Evolutionary conservation across 164 flowering plant species (phyloP).

Genomic region (Piper longum): DNA sequence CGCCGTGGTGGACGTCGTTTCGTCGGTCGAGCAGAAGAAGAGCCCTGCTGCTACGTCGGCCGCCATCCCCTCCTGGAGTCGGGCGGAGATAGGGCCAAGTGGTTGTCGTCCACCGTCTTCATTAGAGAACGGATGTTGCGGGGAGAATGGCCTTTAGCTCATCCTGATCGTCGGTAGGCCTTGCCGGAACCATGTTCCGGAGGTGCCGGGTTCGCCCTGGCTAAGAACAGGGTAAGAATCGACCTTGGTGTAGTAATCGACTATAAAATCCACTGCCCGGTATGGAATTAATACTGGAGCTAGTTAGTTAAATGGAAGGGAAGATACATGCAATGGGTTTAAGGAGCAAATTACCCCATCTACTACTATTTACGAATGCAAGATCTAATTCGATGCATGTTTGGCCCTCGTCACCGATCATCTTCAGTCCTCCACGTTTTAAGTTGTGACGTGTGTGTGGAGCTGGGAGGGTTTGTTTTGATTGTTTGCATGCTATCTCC

Average conservation of each 20-base stretch:
- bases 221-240: conserved; percentile 72
- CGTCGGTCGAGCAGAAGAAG: conserved; percentile 36
- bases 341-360: too few relatives aligned
- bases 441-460: too few relatives aligned
- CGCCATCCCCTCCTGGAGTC: conserved; percentile 11
- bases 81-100: conserved; percentile 18
- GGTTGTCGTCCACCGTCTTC: conserved; percentile 7
- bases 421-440: too few relatives aligned
- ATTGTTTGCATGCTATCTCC: too few relatives aligned
- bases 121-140: conserved; percentile 21
- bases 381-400: too few relatives aligned
- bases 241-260: conserved; percentile 65
- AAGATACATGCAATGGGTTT: too few relatives aligned
- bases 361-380: too few relatives aligned
- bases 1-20: conserved; percentile 51
- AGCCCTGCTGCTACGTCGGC: conserved; percentile 34
- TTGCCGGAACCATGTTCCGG: conserved; percentile 5
- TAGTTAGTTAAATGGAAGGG: too few relatives aligned
- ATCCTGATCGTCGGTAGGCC: conserved; percentile 34
- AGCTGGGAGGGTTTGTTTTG: too few relatives aligned
- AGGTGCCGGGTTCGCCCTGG: conserved; percentile 36
- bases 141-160: conserved; percentile 26
- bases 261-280: conserved; percentile 77
- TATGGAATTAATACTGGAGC: conserved; percentile 2
- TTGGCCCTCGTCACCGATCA: too few relatives aligned